Evolutionary conservation across 106 monocot genomes (phyloP), one percentile per base, ranked within the genome.

Genomic region (Allium sativum): DNA sequence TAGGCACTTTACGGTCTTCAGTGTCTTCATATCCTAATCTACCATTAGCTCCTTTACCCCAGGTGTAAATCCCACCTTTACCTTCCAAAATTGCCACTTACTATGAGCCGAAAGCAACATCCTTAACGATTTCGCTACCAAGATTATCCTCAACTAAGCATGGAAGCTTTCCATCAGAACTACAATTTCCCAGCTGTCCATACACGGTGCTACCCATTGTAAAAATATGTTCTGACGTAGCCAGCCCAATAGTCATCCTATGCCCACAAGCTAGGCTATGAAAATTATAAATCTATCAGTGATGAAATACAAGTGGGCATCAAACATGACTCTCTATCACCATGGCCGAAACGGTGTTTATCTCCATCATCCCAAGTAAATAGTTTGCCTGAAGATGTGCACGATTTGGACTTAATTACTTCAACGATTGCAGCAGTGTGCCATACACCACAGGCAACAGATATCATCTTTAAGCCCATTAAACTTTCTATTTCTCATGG

Each of bases 31-130:
- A 89, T 3, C 94, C 94, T 21, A 95, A 73, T 72, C 94, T 81
- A 45, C 94, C 94, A 86, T 89, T 90, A 8, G 93, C 93, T 16
- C 93, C 93, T 65, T 89, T 89, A 56, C 93, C 93, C 89, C 89
- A 94, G 22, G 93, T 90, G 56, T 86, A 95, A 56, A 95, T 79
- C 70, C 86, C 94, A 66, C 78, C 75, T 48, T 52, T 74, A 1
- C 68, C 52, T 70, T 89, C 90, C 73, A 95, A 68, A n/a, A n/a
- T n/a, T n/a, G n/a, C n/a, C n/a, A n/a, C n/a, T n/a, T n/a, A n/a
- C n/a, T n/a, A n/a, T n/a, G n/a, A n/a, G n/a, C n/a, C n/a, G n/a
- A n/a, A n/a, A n/a, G n/a, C n/a, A n/a, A n/a, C n/a, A n/a, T n/a
- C n/a, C n/a, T n/a, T n/a, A n/a, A 85, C 75, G 70, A 81, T 81